Conservation (phyloP, 225 moss, liverwort and hornwort species). For the Sphagnum tenellum region DNA sequence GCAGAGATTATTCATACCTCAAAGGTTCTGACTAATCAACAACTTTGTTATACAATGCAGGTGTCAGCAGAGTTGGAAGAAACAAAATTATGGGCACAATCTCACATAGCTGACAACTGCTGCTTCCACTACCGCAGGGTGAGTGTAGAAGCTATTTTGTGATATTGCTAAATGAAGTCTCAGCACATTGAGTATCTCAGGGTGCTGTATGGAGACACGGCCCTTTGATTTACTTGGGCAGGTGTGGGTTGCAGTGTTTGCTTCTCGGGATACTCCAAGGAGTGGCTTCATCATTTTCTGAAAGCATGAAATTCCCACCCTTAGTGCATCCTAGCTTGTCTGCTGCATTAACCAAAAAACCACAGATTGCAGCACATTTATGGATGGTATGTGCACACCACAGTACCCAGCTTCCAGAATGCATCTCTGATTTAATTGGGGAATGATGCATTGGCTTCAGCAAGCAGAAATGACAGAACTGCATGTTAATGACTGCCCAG, state of each 20-base stretch:
- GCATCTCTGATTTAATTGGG: no score
- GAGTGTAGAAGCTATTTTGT: constrained; percentile 7
- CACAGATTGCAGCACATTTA: constrained; percentile 30
- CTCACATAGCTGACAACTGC: constrained; percentile 91
- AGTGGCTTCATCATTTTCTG: constrained; percentile 27
- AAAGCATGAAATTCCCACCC: constrained; percentile 20
- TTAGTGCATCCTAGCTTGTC: constrained; percentile 27
- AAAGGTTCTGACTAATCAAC: no score
- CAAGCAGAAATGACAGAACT: constrained; percentile 6
- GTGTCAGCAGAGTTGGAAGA: constrained; percentile 69
- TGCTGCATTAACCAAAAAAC: constrained; percentile 36
- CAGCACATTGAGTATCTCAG: no score
- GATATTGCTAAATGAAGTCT: no score
- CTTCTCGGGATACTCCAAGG: constrained; percentile 67
- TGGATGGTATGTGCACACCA: constrained; percentile 27
- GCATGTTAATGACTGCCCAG: not conserved
- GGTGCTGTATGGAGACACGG: no score
- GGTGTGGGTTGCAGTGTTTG: constrained; percentile 49
- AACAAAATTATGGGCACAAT: constrained; percentile 79
- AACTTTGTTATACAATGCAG: constrained; percentile 17
- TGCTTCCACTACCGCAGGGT: constrained; percentile 97
- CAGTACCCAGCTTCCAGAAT: no score
- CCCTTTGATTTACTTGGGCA: not conserved
- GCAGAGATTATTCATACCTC: no score
- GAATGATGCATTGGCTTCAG: not conserved